Conservation (phyloP, 345 rosid genomes). For the Chamaenerion angustifolium region DNA sequence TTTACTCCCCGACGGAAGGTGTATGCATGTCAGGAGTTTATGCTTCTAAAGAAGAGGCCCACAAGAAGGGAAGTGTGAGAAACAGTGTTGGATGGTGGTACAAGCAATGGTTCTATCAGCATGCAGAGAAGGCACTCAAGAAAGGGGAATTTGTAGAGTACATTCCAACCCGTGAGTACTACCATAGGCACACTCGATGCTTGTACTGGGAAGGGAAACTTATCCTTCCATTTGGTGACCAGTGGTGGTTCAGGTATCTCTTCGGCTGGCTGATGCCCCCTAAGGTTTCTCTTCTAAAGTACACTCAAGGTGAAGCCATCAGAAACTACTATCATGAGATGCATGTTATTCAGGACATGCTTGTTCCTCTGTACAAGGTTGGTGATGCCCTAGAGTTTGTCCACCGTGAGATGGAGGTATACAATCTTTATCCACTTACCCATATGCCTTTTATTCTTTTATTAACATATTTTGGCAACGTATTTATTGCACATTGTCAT, state of each 20-base stretch:
- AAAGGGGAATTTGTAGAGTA: conserved; percentile 90
- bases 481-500: no score
- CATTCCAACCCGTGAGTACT: conserved; percentile 92
- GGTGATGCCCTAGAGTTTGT: conserved; percentile 95
- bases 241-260: conserved; percentile 88
- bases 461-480: no score
- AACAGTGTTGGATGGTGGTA: conserved; percentile 97
- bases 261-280: conserved; percentile 99
- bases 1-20: conserved; percentile 53
- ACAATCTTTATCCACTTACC: background rate
- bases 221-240: conserved; percentile 94
- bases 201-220: conserved; percentile 99
- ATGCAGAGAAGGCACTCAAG: conserved; percentile 67
- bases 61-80: conserved; percentile 74
- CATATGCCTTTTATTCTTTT: background rate
- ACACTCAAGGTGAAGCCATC: conserved; percentile 97
- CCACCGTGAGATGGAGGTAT: conserved; percentile 91
- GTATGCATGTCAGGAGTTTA: conserved; percentile 93
- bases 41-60: conserved; percentile 87
- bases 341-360: conserved; percentile 99
- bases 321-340: conserved; percentile 94
- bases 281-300: conserved; percentile 95
- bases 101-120: conserved; percentile 98
- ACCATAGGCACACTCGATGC: conserved; percentile 95
- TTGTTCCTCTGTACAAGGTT: conserved; percentile 92